phyloP scores from a whole-genome alignment of 345 rosid species.

The Rhodamnia argentea region DNA sequence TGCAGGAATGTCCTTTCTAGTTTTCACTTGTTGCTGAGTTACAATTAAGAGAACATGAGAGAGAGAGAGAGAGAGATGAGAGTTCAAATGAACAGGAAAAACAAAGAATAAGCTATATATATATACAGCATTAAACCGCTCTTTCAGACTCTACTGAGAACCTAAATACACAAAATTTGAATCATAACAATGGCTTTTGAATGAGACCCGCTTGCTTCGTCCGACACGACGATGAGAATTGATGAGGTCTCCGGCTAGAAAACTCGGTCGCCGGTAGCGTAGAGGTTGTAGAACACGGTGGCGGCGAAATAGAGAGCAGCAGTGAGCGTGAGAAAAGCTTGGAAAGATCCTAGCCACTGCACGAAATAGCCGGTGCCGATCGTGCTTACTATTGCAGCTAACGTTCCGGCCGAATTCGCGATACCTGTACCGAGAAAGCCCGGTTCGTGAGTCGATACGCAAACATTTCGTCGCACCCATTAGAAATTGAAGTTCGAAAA shows the following conservation, averaged over 20 bases:
- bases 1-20: neutral
- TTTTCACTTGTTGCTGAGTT: neutral
- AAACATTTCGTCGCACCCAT: neutral
- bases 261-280: slow-evolving; percentile 79
- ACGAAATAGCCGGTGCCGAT: slow-evolving; percentile 92
- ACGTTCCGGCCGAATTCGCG: slow-evolving; percentile 79
- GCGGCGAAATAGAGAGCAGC: slow-evolving; percentile 69
- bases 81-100: neutral
- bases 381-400: slow-evolving; percentile 91
- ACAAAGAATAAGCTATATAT: neutral
- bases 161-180: neutral
- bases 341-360: slow-evolving; percentile 84
- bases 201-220: neutral
- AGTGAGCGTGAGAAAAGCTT: slow-evolving; percentile 70
- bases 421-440: slow-evolving; percentile 34
- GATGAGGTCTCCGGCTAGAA: slow-evolving; percentile 17
- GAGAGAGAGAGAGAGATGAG: neutral
- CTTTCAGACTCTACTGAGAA: neutral
- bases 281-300: slow-evolving; percentile 61
- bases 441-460: neutral
- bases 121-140: neutral
- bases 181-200: neutral
- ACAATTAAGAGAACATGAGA: neutral
- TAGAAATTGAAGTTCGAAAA: neutral
- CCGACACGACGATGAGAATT: neutral